These are phyloP conservation scores for Xylaria digitata DNA, from an alignment of 2,329 filamentous ascomycete species.

Conservation along the genomic window DNA sequence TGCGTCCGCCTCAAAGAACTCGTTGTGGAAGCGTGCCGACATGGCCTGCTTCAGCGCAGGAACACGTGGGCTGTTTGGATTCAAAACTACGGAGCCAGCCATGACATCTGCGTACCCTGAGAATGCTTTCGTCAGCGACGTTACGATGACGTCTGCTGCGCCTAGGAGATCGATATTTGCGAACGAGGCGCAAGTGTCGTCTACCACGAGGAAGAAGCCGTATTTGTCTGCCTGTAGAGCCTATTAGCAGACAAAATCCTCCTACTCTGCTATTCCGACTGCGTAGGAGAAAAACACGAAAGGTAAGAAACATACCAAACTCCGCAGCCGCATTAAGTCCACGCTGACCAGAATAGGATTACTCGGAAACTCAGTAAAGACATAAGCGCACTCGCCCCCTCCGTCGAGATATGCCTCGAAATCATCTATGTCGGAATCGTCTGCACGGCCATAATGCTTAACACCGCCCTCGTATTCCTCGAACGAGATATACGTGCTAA, in stretches of 20 bases:
- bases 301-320: constrained; percentile 52
- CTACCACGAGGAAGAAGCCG: constrained; percentile 58
- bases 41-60: constrained; percentile 42
- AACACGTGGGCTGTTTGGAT: constrained; percentile 38
- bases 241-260: neutral
- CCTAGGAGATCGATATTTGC: constrained; percentile 63
- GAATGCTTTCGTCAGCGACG: constrained; percentile 67
- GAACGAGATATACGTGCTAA: constrained; percentile 61
- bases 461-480: constrained; percentile 57
- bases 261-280: neutral
- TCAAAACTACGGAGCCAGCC: constrained; percentile 43
- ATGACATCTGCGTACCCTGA: constrained; percentile 62
- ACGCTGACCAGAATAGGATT: constrained; percentile 59
- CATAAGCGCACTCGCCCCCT: constrained; percentile 57
- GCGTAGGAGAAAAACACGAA: neutral
- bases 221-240: constrained; percentile 52
- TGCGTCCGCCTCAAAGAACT: constrained; percentile 61
- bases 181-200: constrained; percentile 62
- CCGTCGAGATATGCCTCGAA: constrained; percentile 59
- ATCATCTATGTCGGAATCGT: constrained; percentile 53
- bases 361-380: constrained; percentile 62
- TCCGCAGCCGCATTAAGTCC: constrained; percentile 54
- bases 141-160: constrained; percentile 59
- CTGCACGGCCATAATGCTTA: constrained; percentile 62
- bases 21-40: constrained; percentile 53